A percentile compares a stretch with the other conserved stretches of the same genome.
Evolutionary conservation across 371 early-diverging fungal species (phyloP).

Genomic region (Fennellomyces sp.): DNA sequence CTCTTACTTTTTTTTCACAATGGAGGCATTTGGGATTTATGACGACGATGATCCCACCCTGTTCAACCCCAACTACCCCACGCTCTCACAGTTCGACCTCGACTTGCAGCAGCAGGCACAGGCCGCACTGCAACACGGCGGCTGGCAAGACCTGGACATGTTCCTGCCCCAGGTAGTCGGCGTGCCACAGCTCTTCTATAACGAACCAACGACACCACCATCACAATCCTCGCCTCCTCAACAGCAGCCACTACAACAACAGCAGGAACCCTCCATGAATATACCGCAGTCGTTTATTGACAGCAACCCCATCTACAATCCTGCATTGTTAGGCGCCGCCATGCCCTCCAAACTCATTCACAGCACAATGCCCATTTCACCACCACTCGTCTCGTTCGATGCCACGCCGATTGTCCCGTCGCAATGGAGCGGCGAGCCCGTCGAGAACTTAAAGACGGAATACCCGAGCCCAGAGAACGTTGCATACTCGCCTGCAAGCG

Average conservation of each 20-base stretch:
- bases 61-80: conserved; percentile 1
- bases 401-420: conserved; percentile 20
- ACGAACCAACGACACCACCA: conserved; percentile 11
- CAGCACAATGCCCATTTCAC: conserved; percentile 9
- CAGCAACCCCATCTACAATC: not conserved
- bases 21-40: conserved; percentile 12
- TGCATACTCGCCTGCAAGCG: conserved; percentile 1
- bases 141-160: conserved; percentile 45
- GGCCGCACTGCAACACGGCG: conserved; percentile 32
- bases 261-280: conserved; percentile 2
- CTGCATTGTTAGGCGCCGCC: not conserved
- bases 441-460: not conserved
- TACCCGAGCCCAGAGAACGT: conserved; percentile 11
- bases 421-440: conserved; percentile 5
- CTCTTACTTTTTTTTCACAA: conserved; percentile 7
- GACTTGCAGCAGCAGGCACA: conserved; percentile 50
- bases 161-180: conserved; percentile 32
- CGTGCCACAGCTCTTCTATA: conserved; percentile 11
- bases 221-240: conserved; percentile 7
- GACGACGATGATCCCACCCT: conserved; percentile 17
- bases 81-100: conserved; percentile 41
- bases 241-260: conserved; percentile 1
- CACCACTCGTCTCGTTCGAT: conserved; percentile 9
- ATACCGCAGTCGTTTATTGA: not conserved
- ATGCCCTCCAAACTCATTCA: not conserved